Conservation (phyloP, 345 rosid genomes). For the Syzygium oleosum region DNA sequence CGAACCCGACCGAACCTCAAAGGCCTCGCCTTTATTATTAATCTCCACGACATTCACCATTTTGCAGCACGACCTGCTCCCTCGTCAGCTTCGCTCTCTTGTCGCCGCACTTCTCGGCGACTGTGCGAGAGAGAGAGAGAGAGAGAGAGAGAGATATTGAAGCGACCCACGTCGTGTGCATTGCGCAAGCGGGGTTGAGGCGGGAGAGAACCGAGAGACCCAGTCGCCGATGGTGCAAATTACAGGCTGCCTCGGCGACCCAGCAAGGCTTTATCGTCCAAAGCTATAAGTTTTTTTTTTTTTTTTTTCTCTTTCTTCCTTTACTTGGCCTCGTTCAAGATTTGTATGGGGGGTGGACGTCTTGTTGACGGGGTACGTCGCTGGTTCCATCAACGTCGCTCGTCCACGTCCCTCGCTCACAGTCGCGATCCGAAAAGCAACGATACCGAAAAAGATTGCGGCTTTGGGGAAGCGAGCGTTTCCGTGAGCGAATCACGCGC, state of each 20-base stretch:
- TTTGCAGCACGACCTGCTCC: background rate
- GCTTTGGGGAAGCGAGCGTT: background rate
- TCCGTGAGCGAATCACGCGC: background rate
- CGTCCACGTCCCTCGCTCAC: background rate
- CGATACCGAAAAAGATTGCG: background rate
- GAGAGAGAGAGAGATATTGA: background rate
- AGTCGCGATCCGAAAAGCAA: background rate
- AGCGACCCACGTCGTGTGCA: background rate
- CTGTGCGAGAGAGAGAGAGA: background rate
- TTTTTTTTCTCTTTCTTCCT: background rate
- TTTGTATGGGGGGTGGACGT: conserved; percentile 41
- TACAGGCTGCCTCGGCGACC: background rate
- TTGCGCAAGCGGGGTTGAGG: background rate
- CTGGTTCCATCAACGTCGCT: conserved; percentile 64
- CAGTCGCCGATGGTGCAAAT: background rate
- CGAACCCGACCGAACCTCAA: background rate
- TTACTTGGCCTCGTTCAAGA: background rate
- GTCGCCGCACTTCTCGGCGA: background rate
- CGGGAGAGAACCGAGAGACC: background rate
- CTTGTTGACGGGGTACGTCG: conserved; percentile 87
- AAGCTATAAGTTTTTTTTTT: background rate
- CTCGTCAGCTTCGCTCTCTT: background rate
- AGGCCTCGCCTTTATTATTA: background rate
- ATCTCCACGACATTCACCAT: background rate
- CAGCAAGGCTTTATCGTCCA: background rate